A percentile compares a stretch with the other conserved stretches of the same genome.
These are phyloP conservation scores for Colletotrichum melonis DNA, from an alignment of 2,329 filamentous ascomycete genomes.

Conservation along the genomic window DNA sequence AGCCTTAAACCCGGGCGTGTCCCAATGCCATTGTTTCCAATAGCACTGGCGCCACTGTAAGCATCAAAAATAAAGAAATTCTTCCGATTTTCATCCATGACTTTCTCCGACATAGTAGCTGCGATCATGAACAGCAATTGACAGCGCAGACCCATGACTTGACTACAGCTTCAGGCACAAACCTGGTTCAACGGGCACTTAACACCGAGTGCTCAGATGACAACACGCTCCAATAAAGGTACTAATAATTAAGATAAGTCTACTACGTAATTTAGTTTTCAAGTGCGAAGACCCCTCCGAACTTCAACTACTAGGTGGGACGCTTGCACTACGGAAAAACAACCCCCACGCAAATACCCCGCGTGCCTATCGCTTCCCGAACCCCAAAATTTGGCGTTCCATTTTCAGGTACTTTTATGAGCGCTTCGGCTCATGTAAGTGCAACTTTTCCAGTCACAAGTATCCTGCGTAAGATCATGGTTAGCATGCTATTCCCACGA, in stretches of 20 bases:
- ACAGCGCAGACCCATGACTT: not conserved
- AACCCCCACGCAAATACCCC: not conserved
- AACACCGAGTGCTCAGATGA: not conserved
- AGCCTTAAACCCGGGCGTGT: not conserved
- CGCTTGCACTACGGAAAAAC: no score
- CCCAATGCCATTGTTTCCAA: no score
- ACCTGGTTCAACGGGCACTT: not conserved
- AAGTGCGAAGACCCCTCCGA: no score
- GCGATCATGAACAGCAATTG: not conserved
- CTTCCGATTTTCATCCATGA: no score
- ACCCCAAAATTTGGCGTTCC: not conserved
- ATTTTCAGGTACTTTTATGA: not conserved
- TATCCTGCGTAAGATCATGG: constrained; percentile 11
- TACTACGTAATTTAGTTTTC: no score
- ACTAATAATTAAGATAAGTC: no score
- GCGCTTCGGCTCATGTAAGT: constrained; percentile 4
- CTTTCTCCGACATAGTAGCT: no score
- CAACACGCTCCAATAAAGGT: not conserved
- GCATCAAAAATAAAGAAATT: no score
- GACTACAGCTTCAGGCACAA: not conserved
- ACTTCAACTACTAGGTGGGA: no score
- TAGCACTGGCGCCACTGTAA: no score
- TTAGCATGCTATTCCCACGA: not conserved
- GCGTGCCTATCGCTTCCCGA: not conserved
- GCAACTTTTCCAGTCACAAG: constrained; percentile 33